phyloP scores from a whole-genome alignment of 257 asterid species.

The Craterostigma plantagineum region DNA sequence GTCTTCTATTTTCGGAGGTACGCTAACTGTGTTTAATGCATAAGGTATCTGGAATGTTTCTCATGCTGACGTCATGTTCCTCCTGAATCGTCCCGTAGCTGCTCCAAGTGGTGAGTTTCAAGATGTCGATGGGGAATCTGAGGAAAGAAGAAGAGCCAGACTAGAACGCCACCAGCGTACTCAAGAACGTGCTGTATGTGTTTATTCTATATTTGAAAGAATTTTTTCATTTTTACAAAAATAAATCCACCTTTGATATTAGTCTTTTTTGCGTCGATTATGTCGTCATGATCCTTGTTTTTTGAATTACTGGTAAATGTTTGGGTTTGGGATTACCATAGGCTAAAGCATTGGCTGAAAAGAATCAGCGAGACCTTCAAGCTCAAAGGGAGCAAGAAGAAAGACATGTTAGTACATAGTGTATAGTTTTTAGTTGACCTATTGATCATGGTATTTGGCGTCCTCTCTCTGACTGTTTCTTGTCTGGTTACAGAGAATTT shows the following conservation, averaged over 20 bases:
- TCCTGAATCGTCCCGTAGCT: constrained; percentile 19
- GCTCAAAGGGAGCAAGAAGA: constrained; percentile 94
- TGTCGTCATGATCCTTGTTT: constrained; percentile 8
- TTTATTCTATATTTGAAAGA: constrained; percentile 5
- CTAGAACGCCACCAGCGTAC: constrained; percentile 87
- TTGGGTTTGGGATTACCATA: constrained; percentile 12
- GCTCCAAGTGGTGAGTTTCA: constrained; percentile 71
- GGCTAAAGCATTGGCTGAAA: constrained; percentile 97
- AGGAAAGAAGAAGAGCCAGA: constrained; percentile 93
- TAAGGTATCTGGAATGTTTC: constrained; percentile 7
- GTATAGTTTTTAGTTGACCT: constrained; percentile 1
- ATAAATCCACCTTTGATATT: constrained; percentile 5
- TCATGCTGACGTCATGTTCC: constrained; percentile 14
- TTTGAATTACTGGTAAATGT: neutral
- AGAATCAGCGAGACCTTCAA: constrained; percentile 87
- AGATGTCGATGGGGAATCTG: constrained; percentile 89
- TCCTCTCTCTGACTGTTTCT: neutral
- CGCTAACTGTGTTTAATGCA: constrained; percentile 5
- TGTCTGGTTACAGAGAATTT: constrained; percentile 48
- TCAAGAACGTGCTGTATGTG: constrained; percentile 87
- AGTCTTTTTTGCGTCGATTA: constrained; percentile 8
- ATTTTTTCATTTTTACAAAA: constrained; percentile 2
- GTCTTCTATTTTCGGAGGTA: constrained; percentile 88
- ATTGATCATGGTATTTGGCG: neutral
- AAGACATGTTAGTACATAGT: constrained; percentile 64